These are phyloP conservation scores for Cladosporium phlei DNA, from an alignment of 2,329 filamentous ascomycete species.

Conservation along the genomic window DNA sequence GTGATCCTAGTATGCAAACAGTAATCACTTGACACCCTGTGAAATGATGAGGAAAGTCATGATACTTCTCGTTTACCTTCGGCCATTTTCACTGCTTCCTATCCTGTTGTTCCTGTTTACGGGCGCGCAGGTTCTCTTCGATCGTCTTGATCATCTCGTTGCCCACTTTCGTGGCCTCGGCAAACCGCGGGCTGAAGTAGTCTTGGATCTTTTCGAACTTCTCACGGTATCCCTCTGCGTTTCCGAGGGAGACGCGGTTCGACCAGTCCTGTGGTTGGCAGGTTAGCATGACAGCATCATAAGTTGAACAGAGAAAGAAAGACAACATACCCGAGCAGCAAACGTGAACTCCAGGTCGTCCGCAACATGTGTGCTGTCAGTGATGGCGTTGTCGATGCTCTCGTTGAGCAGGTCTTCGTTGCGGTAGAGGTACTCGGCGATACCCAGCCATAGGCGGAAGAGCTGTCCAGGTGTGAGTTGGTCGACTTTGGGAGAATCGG, in stretches of 20 bases:
- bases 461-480: constrained; percentile 50
- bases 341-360: constrained; percentile 98
- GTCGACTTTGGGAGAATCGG: not conserved
- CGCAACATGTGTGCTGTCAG: constrained; percentile 86
- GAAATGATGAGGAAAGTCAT: too few relatives aligned
- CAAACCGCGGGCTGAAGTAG: constrained; percentile 88
- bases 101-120: constrained; percentile 14
- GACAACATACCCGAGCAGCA: constrained; percentile 63
- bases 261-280: constrained; percentile 65
- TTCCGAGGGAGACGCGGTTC: constrained; percentile 82
- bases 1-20: too few relatives aligned
- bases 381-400: constrained; percentile 76
- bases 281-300: not conserved
- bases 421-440: constrained; percentile 94
- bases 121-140: constrained; percentile 63
- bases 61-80: too few relatives aligned
- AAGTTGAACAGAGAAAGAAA: not conserved
- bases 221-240: constrained; percentile 89
- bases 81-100: too few relatives aligned
- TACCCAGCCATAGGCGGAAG: constrained; percentile 92
- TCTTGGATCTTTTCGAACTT: constrained; percentile 84
- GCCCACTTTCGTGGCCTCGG: constrained; percentile 78
- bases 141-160: constrained; percentile 98
- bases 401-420: constrained; percentile 76
- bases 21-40: too few relatives aligned